Conservation (phyloP, 2,329 filamentous ascomycete species). For the Hymenoscyphus linearis region DNA sequence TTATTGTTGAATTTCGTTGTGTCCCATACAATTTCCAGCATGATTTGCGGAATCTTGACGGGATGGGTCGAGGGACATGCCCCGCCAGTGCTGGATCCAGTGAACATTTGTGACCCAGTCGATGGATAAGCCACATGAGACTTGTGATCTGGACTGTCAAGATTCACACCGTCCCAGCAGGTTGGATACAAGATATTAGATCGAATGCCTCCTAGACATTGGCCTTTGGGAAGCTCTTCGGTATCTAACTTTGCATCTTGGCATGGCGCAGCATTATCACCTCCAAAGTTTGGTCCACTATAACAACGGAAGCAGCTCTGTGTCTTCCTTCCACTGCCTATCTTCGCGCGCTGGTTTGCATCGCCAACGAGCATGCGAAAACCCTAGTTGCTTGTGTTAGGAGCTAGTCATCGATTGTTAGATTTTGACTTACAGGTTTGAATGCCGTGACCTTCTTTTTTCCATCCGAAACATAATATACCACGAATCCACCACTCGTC, state of each 20-base stretch:
- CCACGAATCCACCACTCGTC: conserved; percentile 19
- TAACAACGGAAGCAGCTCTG: conserved; percentile 54
- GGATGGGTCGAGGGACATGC: conserved; percentile 33
- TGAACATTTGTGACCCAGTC: conserved; percentile 24
- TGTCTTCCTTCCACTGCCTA: conserved; percentile 46
- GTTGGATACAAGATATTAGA: conserved; percentile 51
- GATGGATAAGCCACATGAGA: conserved; percentile 27
- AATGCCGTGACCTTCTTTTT: conserved; percentile 65
- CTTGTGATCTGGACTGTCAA: conserved; percentile 20
- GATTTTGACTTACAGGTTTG: conserved; percentile 29
- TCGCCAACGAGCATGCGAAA: conserved; percentile 80
- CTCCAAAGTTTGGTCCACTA: conserved; percentile 45
- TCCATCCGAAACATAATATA: conserved; percentile 41
- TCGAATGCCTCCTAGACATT: conserved; percentile 44
- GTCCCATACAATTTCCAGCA: conserved; percentile 48
- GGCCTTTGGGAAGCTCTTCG: conserved; percentile 2
- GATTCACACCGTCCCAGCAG: conserved; percentile 23
- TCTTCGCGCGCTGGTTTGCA: conserved; percentile 50
- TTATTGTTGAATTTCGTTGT: conserved; percentile 39
- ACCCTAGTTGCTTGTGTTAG: conserved; percentile 54
- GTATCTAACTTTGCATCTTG: conserved; percentile 29
- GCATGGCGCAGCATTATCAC: conserved; percentile 33
- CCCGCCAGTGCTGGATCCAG: conserved; percentile 33
- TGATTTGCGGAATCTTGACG: conserved; percentile 44
- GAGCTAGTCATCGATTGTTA: conserved; percentile 28